These are phyloP conservation scores for Symmetrospora coprosmae DNA, from an alignment of 768 basidiomycete genomes.

Conservation along the genomic window DNA sequence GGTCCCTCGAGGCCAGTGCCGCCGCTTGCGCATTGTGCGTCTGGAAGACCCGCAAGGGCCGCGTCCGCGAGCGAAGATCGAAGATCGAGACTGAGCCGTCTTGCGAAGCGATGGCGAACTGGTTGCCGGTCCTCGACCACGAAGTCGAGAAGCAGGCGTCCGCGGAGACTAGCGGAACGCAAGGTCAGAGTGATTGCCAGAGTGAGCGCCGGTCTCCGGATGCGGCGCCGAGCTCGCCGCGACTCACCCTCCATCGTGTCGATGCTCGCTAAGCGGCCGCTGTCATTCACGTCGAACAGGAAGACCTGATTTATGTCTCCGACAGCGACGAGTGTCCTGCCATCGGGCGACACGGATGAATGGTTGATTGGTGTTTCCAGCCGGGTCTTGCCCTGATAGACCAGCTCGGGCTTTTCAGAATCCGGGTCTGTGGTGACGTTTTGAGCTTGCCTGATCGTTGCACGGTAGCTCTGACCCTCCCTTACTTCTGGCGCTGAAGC, in stretches of 20 bases:
- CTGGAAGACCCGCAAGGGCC: no score
- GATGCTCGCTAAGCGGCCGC: neutral
- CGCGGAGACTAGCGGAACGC: slow-evolving; percentile 1
- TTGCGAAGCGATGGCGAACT: slow-evolving; percentile 16
- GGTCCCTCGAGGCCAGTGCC: no score
- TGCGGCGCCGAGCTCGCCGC: neutral
- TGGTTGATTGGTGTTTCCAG: slow-evolving; percentile 8
- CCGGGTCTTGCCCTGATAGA: slow-evolving; percentile 21
- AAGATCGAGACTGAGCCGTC: slow-evolving; percentile 10
- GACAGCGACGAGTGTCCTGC: slow-evolving; percentile 69
- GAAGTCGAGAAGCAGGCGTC: slow-evolving; percentile 17
- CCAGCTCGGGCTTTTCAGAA: neutral
- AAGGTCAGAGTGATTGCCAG: no score
- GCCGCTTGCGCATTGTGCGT: no score
- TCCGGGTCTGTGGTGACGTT: slow-evolving; percentile 36
- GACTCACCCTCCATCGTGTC: slow-evolving; percentile 13
- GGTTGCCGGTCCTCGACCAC: slow-evolving; percentile 15
- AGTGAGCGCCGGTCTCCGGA: neutral
- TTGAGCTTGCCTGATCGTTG: slow-evolving; percentile 75
- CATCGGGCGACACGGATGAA: slow-evolving; percentile 73
- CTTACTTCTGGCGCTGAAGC: slow-evolving; percentile 1
- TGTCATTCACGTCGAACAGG: slow-evolving; percentile 46
- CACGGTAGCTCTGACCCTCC: slow-evolving; percentile 42
- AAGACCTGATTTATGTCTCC: slow-evolving; percentile 79
- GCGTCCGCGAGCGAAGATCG: no score